phyloP scores from a whole-genome alignment of 2,329 filamentous ascomycete genomes.

The Aspergillus phoenicis region DNA sequence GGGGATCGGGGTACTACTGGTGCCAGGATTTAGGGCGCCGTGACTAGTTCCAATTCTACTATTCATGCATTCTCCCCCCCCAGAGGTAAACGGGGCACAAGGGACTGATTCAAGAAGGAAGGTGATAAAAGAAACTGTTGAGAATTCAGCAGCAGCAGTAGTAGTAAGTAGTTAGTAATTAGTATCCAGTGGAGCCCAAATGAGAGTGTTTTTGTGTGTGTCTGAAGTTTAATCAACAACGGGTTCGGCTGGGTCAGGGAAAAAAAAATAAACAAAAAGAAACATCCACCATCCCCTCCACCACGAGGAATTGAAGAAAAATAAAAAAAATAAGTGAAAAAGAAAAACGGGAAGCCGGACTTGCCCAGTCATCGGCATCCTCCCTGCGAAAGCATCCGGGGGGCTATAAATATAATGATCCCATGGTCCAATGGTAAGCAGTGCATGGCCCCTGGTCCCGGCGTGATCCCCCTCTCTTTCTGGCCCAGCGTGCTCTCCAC shows the following conservation, averaged over 20 bases:
- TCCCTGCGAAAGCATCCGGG: neutral
- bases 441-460: constrained; percentile 6
- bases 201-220: neutral
- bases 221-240: constrained; percentile 2
- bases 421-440: constrained; percentile 5
- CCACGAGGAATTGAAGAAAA: neutral
- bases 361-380: neutral
- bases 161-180: too few species aligned
- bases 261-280: neutral
- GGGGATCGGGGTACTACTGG: neutral
- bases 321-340: neutral
- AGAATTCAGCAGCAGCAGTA: neutral
- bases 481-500: constrained; percentile 6
- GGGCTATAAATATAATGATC: constrained; percentile 8
- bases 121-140: neutral
- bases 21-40: neutral
- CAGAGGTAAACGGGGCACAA: neutral
- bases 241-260: neutral
- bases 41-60: neutral
- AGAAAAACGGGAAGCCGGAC: neutral
- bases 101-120: neutral
- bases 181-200: constrained; percentile 2
- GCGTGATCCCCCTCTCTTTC: neutral
- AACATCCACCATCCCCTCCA: neutral
- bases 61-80: neutral